These are phyloP conservation scores for Pseudonectria buxi DNA, from an alignment of 2,329 filamentous ascomycete species.

Conservation along the genomic window DNA sequence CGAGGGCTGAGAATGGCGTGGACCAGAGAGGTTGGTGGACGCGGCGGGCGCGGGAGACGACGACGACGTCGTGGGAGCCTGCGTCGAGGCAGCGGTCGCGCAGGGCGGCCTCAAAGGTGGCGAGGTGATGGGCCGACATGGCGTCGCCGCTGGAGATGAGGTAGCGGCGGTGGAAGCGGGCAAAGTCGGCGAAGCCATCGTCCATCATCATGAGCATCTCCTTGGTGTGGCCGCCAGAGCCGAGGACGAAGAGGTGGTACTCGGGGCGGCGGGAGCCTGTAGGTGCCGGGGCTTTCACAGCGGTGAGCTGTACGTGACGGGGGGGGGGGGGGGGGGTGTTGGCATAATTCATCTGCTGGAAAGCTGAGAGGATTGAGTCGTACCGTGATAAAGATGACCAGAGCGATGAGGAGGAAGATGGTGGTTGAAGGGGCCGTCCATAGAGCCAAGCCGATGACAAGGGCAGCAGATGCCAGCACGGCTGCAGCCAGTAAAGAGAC, in stretches of 20 bases:
- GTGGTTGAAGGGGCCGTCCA: conserved; percentile 7
- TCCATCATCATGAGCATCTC: conserved; percentile 87
- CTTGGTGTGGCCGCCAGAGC: conserved; percentile 88
- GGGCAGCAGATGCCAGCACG: not conserved
- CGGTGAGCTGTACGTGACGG: conserved; percentile 24
- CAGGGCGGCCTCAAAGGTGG: conserved; percentile 38
- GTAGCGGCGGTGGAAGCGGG: conserved; percentile 67
- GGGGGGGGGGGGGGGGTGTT: conserved; percentile 12
- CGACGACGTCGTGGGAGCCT: conserved; percentile 56
- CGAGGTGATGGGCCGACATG: conserved; percentile 60
- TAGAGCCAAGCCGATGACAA: not conserved
- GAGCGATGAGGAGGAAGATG: conserved; percentile 13
- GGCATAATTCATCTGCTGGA: not conserved
- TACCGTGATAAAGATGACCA: conserved; percentile 27
- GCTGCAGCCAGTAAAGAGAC: no score
- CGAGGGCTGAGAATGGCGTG: conserved; percentile 61
- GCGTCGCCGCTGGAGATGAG: conserved; percentile 70
- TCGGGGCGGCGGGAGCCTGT: conserved; percentile 12
- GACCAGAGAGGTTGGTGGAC: conserved; percentile 77
- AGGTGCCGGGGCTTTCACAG: no score
- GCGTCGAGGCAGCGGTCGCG: conserved; percentile 20
- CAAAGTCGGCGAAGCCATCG: conserved; percentile 45
- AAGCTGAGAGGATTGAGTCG: not conserved
- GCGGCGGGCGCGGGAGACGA: conserved; percentile 67
- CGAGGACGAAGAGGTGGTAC: conserved; percentile 74